Evolutionary conservation across 352 stramenopile genomes (phyloP).

Genomic region (Poterioochromonas sp.): DNA sequence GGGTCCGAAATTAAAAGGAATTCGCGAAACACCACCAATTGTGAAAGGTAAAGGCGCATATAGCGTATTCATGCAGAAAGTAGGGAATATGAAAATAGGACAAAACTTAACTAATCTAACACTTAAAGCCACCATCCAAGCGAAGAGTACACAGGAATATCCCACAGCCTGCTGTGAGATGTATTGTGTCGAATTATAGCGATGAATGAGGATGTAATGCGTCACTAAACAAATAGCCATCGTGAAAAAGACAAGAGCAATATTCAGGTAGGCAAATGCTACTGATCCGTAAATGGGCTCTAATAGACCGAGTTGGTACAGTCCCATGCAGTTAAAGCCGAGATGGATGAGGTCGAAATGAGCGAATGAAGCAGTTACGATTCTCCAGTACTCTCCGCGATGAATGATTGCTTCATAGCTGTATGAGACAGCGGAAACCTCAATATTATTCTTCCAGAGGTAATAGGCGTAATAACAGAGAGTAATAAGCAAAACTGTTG

Average conservation of each 20-base stretch:
- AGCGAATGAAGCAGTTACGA: constrained; percentile 9
- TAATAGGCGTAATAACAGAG: constrained; percentile 12
- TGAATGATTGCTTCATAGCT: constrained; percentile 20
- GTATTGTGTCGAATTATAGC: background rate
- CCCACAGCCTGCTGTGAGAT: constrained; percentile 1
- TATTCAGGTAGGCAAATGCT: background rate
- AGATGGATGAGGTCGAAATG: constrained; percentile 30
- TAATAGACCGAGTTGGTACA: constrained; percentile 21
- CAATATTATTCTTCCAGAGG: constrained; percentile 16
- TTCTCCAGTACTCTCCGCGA: constrained; percentile 16
- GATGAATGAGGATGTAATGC: constrained; percentile 26
- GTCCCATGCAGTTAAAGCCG: constrained; percentile 19
- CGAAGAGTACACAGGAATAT: constrained; percentile 34
- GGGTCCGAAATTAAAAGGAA: constrained; percentile 29
- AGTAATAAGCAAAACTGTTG: background rate
- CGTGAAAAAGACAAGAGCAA: constrained; percentile 1
- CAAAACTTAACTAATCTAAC: constrained; percentile 16
- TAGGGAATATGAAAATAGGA: constrained; percentile 30
- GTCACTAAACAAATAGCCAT: constrained; percentile 9
- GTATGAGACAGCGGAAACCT: constrained; percentile 7
- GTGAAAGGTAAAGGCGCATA: background rate
- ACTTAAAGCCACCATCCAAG: constrained; percentile 26
- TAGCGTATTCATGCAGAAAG: constrained; percentile 9
- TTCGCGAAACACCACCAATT: background rate
- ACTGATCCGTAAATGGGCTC: constrained; percentile 12